Conservation (phyloP, 495 filamentous ascomycete genomes). For the Tuber magnatum region DNA sequence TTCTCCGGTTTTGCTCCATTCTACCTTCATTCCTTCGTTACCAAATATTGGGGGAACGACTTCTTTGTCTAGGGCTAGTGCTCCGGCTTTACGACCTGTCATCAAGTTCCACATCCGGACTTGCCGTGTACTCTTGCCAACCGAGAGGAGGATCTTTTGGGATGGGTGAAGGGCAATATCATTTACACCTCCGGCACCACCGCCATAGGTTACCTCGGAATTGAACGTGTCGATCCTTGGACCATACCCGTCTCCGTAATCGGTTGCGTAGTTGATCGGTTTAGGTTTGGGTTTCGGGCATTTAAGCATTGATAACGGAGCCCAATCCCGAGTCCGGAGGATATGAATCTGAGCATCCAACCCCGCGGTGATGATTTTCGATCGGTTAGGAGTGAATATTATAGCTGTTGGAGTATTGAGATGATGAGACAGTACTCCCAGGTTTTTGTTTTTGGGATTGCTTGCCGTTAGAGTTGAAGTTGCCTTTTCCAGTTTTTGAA, state of each 20-base stretch:
- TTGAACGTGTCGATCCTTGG: constrained; percentile 74
- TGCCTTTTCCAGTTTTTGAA: constrained; percentile 52
- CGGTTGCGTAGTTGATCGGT: constrained; percentile 52
- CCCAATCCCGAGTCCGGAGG: constrained; percentile 81
- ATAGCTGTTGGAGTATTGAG: constrained; percentile 68
- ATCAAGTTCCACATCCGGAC: constrained; percentile 96
- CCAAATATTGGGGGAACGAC: constrained; percentile 32
- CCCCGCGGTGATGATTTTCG: constrained; percentile 73
- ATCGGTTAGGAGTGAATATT: constrained; percentile 67
- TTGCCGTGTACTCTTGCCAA: constrained; percentile 76
- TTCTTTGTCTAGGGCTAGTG: constrained; percentile 69
- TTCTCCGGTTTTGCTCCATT: constrained; percentile 65
- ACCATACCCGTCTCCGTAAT: constrained; percentile 63
- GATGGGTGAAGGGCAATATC: constrained; percentile 92
- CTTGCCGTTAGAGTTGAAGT: constrained; percentile 63
- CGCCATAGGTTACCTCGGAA: constrained; percentile 59
- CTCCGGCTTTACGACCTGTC: constrained; percentile 89
- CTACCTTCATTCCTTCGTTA: constrained; percentile 67
- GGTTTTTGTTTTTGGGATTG: constrained; percentile 76
- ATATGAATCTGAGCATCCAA: constrained; percentile 87
- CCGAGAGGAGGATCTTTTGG: constrained; percentile 90
- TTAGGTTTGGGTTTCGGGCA: constrained; percentile 74
- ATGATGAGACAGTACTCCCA: constrained; percentile 84
- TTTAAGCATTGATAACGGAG: constrained; percentile 79
- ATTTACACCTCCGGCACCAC: constrained; percentile 81